Percentiles rank a stretch among this genome's conserved stretches.
Conservation (phyloP, 2,329 filamentous ascomycete genomes). For the Ophiognomonia clavigignenti-juglandacearum region DNA sequence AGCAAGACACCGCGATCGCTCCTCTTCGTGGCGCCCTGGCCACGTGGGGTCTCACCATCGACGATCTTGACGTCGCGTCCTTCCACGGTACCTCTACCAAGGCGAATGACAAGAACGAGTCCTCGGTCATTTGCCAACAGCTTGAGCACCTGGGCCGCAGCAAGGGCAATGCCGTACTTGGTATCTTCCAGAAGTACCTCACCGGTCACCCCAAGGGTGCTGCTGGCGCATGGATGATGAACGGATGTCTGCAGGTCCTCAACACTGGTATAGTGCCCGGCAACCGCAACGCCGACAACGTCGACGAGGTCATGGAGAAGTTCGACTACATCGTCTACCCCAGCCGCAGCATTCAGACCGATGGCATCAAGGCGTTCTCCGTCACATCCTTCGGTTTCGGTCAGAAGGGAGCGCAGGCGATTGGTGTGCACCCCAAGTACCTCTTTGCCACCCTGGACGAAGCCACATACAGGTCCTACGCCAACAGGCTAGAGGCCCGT, state of each 20-base stretch:
- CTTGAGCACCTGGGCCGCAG: constrained; percentile 88
- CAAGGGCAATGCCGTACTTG: constrained; percentile 93
- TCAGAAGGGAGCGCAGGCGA: constrained; percentile 96
- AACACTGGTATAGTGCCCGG: constrained; percentile 92
- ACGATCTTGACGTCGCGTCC: constrained; percentile 90
- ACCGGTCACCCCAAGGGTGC: constrained; percentile 99
- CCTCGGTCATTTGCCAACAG: constrained; percentile 94
- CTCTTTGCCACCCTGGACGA: constrained; percentile 92
- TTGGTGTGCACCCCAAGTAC: constrained; percentile 95
- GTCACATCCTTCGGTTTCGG: constrained; percentile 99
- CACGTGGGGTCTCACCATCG: constrained; percentile 96
- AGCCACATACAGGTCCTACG: constrained; percentile 76
- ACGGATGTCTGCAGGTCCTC: constrained; percentile 92
- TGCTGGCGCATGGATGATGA: constrained; percentile 99
- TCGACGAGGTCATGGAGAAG: constrained; percentile 93
- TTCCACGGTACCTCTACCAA: constrained; percentile 99
- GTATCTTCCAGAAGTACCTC: constrained; percentile 99
- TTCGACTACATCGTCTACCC: constrained; percentile 98
- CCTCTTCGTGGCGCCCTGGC: constrained; percentile 93
- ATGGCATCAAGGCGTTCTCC: constrained; percentile 97
- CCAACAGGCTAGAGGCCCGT: constrained; percentile 79
- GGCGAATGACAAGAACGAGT: constrained; percentile 99
- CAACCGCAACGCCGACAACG: constrained; percentile 96
- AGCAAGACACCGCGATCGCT: constrained; percentile 86
- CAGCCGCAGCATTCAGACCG: constrained; percentile 90